Evolutionary conservation across 495 filamentous ascomycete genomes (phyloP), one percentile per base, ranked within the genome.

Genomic region (Cladorrhinum samala): DNA sequence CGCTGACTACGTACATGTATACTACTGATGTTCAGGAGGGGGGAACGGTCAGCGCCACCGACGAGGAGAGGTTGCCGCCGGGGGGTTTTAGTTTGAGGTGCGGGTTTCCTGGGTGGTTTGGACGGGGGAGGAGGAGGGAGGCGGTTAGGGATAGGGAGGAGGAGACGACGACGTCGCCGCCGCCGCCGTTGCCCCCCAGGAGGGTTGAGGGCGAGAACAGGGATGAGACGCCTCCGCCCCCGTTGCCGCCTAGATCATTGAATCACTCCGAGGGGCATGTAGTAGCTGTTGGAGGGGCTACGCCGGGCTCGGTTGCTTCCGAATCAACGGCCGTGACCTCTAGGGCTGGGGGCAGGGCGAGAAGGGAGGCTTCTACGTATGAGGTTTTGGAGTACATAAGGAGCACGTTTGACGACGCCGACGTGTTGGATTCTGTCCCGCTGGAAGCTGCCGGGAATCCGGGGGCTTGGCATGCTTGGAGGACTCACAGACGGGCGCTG

Each of bases 391-490:
- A 82, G 48, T 98, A 96, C 66, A 81, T 98, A 39, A 83, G 86
- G 24, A 83, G 82, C 47, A 78, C 85, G 0, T 96, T 98, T 62
- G 85, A 87, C 54, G 83, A 91, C 46, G 87, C 81, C 53, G 68
- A 71, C 2, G 78, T 92, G 14, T 72, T 98, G 17, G 89, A 97
- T 62, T 77, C 77, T 0, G 70, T 97, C 19, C 87, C 89, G 3
- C 72, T 91, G 2, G 85, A 89, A 49, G 87, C 85, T 14, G 88
- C 91, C 0, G 91, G 86, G 8, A 94, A 97, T 61, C 81, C 85
- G 7, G 89, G 88, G 2, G 91, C 91, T 18, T 95, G 88, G 87
- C 86, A 90, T 69, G 89, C 90, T 16, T 96, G 91, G 91, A 79
- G 81, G 55, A 79, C 86, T 17, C 79, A 92, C 67, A 76, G 82